Evolutionary conservation across 1,284 basidiomycete species (phyloP).

Genomic region (Trichosporon sp.): DNA sequence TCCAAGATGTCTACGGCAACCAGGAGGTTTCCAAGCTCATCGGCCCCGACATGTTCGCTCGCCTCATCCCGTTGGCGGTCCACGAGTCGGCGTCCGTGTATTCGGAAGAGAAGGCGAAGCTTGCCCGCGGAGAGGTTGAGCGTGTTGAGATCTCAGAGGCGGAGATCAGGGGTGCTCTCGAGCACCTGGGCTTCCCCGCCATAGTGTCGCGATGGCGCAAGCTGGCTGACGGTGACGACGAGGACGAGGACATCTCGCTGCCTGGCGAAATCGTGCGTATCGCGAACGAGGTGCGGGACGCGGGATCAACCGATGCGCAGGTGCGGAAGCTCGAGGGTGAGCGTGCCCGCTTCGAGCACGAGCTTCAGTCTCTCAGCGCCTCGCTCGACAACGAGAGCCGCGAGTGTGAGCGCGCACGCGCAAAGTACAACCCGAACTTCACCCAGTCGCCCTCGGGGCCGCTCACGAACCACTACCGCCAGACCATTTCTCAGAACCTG

Average conservation of each 20-base stretch:
- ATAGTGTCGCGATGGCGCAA: slow-evolving; percentile 75
- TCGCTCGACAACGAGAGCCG: slow-evolving; percentile 75
- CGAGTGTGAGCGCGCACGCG: slow-evolving; percentile 78
- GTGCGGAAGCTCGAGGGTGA: slow-evolving; percentile 67
- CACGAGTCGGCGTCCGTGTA: slow-evolving; percentile 96
- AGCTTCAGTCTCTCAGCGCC: slow-evolving; percentile 65
- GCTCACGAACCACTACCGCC: slow-evolving; percentile 70
- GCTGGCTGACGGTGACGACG: slow-evolving; percentile 67
- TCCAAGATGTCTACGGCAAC: slow-evolving; percentile 89
- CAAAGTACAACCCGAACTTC: slow-evolving; percentile 86
- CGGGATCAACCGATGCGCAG: slow-evolving; percentile 61
- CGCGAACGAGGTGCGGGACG: slow-evolving; percentile 71
- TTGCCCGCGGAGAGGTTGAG: slow-evolving; percentile 87
- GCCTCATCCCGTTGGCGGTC: slow-evolving; percentile 87
- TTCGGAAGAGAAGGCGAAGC: slow-evolving; percentile 97
- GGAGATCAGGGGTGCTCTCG: slow-evolving; percentile 77
- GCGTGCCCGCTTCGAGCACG: slow-evolving; percentile 65
- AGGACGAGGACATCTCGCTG: slow-evolving; percentile 62
- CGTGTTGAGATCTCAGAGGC: slow-evolving; percentile 79
- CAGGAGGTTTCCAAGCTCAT: slow-evolving; percentile 94
- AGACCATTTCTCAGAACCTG: slow-evolving; percentile 78
- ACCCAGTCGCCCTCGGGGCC: slow-evolving; percentile 82
- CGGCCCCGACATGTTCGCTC: slow-evolving; percentile 85
- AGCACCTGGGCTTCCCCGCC: slow-evolving; percentile 77
- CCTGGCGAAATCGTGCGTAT: slow-evolving; percentile 73